These are phyloP conservation scores for Diaporthe sp. DNA, from an alignment of 2,329 filamentous ascomycete species.

Conservation along the genomic window DNA sequence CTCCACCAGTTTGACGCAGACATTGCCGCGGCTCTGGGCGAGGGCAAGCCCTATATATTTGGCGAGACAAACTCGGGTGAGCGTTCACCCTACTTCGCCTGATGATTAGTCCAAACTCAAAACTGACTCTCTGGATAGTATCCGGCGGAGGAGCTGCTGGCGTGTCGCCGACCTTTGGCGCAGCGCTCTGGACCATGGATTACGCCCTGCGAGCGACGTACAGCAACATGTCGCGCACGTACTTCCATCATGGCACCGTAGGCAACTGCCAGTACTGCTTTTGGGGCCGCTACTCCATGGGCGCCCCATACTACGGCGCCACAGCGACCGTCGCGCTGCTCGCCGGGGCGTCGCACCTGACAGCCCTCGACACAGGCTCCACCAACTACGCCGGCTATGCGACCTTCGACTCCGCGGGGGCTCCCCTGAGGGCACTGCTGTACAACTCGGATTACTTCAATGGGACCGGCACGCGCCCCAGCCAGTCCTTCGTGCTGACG, in stretches of 20 bases:
- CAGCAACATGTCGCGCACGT: conserved; percentile 51
- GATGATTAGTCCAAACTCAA: not conserved
- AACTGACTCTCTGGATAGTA: conserved; percentile 38
- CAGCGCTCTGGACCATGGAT: conserved; percentile 62
- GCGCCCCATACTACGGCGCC: conserved; percentile 63
- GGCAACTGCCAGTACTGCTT: conserved; percentile 62
- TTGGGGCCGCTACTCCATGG: conserved; percentile 59
- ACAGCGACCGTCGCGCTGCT: conserved; percentile 58
- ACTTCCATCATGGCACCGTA: conserved; percentile 64
- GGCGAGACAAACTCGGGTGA: conserved; percentile 62
- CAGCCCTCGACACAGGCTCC: conserved; percentile 55
- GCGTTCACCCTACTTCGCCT: not conserved
- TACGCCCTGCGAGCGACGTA: conserved; percentile 50
- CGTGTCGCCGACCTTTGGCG: conserved; percentile 58
- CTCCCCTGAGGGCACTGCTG: conserved; percentile 52
- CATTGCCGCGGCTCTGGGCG: conserved; percentile 48
- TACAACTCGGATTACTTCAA: conserved; percentile 57
- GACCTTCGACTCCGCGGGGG: conserved; percentile 50
- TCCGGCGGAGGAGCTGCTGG: conserved; percentile 51
- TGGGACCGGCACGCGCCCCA: conserved; percentile 46
- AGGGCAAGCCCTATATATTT: conserved; percentile 57
- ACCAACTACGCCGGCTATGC: conserved; percentile 58
- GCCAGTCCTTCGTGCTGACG: conserved; percentile 52
- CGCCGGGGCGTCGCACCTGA: conserved; percentile 54
- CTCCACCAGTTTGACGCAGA: conserved; percentile 52